Conservation (phyloP, 768 basidiomycete genomes). For the Termitomyces heimii region DNA sequence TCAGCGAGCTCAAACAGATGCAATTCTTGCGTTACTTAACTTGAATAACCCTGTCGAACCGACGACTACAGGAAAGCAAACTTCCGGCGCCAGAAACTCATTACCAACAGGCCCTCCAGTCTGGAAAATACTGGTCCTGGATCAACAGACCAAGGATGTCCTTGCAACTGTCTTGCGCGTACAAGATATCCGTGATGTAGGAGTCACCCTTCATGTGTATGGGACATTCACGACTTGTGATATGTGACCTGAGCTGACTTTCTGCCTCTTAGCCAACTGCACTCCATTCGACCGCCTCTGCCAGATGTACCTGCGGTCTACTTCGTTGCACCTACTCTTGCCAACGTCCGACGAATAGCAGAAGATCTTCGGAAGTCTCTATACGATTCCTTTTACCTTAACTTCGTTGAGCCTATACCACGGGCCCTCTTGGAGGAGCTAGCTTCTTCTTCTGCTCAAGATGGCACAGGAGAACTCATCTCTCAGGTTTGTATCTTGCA, state of each 20-base stretch:
- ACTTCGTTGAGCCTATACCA: constrained; percentile 90
- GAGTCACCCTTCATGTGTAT: constrained; percentile 97
- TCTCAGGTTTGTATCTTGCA: constrained; percentile 53
- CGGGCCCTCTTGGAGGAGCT: constrained; percentile 90
- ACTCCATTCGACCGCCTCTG: constrained; percentile 81
- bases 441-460: constrained; percentile 79
- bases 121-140: constrained; percentile 95
- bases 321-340: constrained; percentile 86
- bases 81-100: constrained; percentile 42
- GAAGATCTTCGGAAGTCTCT: constrained; percentile 86
- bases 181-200: constrained; percentile 93
- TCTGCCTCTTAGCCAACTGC: constrained; percentile 64
- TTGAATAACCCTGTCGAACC: constrained; percentile 62
- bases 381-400: constrained; percentile 91
- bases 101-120: constrained; percentile 66
- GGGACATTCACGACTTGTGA: constrained; percentile 28
- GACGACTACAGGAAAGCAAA: constrained; percentile 28
- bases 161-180: constrained; percentile 93
- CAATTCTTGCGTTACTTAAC: constrained; percentile 81
- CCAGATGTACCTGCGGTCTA: constrained; percentile 97
- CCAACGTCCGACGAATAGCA: constrained; percentile 85
- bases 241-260: neutral
- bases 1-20: constrained; percentile 83
- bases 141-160: constrained; percentile 94
- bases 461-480: constrained; percentile 76